phyloP scores from a whole-genome alignment of 2,329 filamentous ascomycete genomes.

The Arthrinium phaeospermum region DNA sequence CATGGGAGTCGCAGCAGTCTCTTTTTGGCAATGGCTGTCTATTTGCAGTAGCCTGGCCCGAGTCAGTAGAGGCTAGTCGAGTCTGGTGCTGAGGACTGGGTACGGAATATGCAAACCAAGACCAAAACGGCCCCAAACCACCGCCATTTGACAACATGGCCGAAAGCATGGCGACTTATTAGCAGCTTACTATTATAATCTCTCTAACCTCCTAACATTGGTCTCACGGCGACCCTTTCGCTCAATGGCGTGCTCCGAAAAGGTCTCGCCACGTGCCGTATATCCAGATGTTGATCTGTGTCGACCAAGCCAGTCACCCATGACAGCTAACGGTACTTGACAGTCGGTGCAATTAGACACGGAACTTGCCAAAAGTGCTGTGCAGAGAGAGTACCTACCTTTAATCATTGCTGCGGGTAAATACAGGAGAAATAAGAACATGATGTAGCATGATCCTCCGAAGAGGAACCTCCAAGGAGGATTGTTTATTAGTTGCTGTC shows the following conservation, averaged over 20 bases:
- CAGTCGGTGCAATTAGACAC: neutral
- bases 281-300: constrained; percentile 4
- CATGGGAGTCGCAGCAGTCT: constrained; percentile 6
- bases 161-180: neutral
- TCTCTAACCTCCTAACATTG: neutral
- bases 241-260: neutral
- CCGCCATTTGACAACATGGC: neutral
- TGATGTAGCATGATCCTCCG: neutral
- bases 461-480: neutral
- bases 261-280: constrained; percentile 6
- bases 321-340: constrained; percentile 4
- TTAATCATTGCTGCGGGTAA: neutral
- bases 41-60: neutral
- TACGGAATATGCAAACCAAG: neutral
- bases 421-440: neutral
- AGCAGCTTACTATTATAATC: neutral
- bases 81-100: neutral
- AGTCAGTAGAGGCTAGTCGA: neutral
- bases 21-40: constrained; percentile 15
- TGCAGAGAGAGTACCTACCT: neutral
- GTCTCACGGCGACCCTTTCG: neutral
- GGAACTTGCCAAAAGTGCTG: constrained; percentile 1
- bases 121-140: neutral
- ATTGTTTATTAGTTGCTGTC: neutral
- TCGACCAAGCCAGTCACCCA: constrained; percentile 9